Evolutionary conservation across 495 filamentous ascomycete genomes (phyloP).

Genomic region (Lophium mytilinum): DNA sequence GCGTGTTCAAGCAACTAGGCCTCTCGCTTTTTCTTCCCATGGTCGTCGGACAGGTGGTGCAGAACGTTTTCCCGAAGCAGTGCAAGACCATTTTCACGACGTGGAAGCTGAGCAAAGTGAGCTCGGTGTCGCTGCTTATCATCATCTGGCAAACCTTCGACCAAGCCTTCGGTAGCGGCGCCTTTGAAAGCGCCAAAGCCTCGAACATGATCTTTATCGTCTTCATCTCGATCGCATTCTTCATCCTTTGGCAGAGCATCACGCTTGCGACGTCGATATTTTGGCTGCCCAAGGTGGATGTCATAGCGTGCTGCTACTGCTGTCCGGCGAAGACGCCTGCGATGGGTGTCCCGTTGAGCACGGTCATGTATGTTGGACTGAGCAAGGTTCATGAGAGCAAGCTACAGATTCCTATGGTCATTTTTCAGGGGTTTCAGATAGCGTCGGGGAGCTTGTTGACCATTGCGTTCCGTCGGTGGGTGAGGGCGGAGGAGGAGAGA

Average conservation of each 20-base stretch:
- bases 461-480: constrained; percentile 30
- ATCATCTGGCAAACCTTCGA: constrained; percentile 41
- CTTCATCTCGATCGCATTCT: constrained; percentile 36
- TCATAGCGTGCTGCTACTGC: constrained; percentile 36
- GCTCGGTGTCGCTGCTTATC: constrained; percentile 30
- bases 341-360: constrained; percentile 35
- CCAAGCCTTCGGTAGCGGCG: constrained; percentile 34
- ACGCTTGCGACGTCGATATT: constrained; percentile 27
- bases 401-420: constrained; percentile 34
- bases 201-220: constrained; percentile 37
- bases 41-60: constrained; percentile 33
- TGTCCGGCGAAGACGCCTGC: constrained; percentile 38
- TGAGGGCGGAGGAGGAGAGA: constrained; percentile 19
- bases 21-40: constrained; percentile 39
- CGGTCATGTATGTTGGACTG: constrained; percentile 31
- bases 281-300: constrained; percentile 36
- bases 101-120: constrained; percentile 34
- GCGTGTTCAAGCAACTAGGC: constrained; percentile 37
- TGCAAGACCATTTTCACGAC: constrained; percentile 32
- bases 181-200: constrained; percentile 28
- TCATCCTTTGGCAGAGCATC: constrained; percentile 29
- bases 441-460: constrained; percentile 28
- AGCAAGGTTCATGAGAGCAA: constrained; percentile 20
- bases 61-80: constrained; percentile 24
- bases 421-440: constrained; percentile 36